Evolutionary conservation across 495 filamentous ascomycete genomes (phyloP).

Genomic region (Chaetomium tenue): DNA sequence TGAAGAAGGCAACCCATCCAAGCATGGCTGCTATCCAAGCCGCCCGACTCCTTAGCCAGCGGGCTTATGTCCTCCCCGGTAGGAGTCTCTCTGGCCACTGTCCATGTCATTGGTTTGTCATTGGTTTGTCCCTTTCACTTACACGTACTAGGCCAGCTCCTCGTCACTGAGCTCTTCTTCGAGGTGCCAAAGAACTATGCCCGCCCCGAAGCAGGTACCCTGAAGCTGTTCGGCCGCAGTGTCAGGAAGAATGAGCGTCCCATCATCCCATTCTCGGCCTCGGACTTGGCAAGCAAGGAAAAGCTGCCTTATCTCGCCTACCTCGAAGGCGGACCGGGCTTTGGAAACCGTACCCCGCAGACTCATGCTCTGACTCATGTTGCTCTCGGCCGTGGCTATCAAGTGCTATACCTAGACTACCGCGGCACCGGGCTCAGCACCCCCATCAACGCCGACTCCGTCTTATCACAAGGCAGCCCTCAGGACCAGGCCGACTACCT

Average conservation of each 20-base stretch:
- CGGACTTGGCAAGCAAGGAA: constrained; percentile 43
- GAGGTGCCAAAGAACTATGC: constrained; percentile 76
- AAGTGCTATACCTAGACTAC: constrained; percentile 83
- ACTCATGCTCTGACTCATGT: constrained; percentile 61
- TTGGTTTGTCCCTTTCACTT: not conserved
- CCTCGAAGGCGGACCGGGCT: constrained; percentile 76
- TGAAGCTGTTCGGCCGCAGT: constrained; percentile 75
- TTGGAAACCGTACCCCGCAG: constrained; percentile 71
- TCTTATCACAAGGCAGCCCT: constrained; percentile 62
- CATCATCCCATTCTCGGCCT: constrained; percentile 43
- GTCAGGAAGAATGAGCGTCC: constrained; percentile 63
- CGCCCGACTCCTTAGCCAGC: constrained; percentile 28
- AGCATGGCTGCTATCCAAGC: constrained; percentile 21
- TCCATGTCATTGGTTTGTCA: too few relatives aligned
- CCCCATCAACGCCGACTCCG: constrained; percentile 67
- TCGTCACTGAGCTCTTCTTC: constrained; percentile 78
- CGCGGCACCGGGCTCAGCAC: constrained; percentile 83
- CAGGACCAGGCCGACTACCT: constrained; percentile 72
- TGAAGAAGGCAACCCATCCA: not conserved
- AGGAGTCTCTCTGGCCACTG: not conserved
- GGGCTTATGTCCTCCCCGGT: constrained; percentile 32
- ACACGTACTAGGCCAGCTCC: constrained; percentile 60
- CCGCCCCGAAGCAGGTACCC: constrained; percentile 56
- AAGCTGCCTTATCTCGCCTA: constrained; percentile 55
- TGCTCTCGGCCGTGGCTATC: constrained; percentile 78